Base-by-base conservation (phyloP, 2,329 filamentous ascomycete species). In the Didymella sp. region DNA sequence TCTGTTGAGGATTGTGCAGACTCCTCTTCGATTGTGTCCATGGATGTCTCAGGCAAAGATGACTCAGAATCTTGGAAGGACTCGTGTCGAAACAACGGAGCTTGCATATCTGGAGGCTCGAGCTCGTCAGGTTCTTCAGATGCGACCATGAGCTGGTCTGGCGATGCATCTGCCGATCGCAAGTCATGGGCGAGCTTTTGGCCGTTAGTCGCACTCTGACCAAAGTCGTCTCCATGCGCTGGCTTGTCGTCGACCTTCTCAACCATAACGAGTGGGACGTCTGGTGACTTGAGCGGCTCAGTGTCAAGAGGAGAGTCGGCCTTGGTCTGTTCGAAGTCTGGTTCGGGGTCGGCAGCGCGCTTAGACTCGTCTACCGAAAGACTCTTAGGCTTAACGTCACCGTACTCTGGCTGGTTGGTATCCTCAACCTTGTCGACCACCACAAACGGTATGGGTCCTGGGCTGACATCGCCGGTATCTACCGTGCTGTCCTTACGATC, bases 171-270 rank as follows among this genome's bases (percentile, higher is more conserved):
- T 12, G 71, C 63, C 12, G 70, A 62, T 41, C 67, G 61, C 28
- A 68, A 59, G 25, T 73, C 67, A 56, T 74, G 70, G 2, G 76
- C 73, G 37, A 73, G 58, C 45, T 73, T 73, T 51, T 78, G 73
- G 28, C 61, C 64, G 45, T 53, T 52, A 4, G 73, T 76, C 22
- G 74, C 73, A 42, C 68, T 52, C 6, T 64, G 42, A 6, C 73
- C 74, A 58, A 77, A 72, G 58, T 77, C 73, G 40, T 78, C 75
- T 12, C 72, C 74, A 66, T 72, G 62, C 11, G 62, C 64, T 19
- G 73, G 74, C 44, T 67, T 57, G 6, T 68, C 60, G 43, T 77
- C 75, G 1, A 67, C 68, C 56, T 77, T 74, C 56, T 78, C 75
- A 17, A 77, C 63, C 13, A 75, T 59, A 12, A 76, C 42, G 9